phyloP scores from a whole-genome alignment of 2,329 filamentous ascomycete species.

The Aspergillus ochraceus region DNA sequence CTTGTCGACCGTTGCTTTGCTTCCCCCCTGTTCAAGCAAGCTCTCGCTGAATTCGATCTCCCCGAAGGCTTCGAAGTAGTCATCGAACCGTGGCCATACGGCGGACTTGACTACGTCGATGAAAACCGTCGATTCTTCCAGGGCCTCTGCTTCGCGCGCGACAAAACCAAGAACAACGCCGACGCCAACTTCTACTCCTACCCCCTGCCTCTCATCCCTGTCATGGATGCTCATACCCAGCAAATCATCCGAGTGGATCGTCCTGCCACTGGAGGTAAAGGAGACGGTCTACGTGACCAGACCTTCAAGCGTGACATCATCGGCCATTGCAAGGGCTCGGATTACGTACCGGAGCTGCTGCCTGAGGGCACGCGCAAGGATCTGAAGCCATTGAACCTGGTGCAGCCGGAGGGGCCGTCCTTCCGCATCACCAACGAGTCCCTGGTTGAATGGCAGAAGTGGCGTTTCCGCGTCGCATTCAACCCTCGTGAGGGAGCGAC shows the following conservation, averaged over 20 bases:
- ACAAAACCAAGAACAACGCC: constrained; percentile 42
- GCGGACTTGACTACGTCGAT: constrained; percentile 50
- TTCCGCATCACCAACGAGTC: constrained; percentile 51
- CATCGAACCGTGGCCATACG: constrained; percentile 59
- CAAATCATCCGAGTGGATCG: constrained; percentile 59
- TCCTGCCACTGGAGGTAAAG: constrained; percentile 53
- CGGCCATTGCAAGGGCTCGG: constrained; percentile 52
- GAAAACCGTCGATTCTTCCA: constrained; percentile 55
- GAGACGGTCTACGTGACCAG: constrained; percentile 49
- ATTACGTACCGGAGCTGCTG: constrained; percentile 55
- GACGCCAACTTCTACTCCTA: constrained; percentile 65
- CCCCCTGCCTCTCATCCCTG: constrained; percentile 52
- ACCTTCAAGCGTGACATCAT: constrained; percentile 49
- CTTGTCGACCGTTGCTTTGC: constrained; percentile 52
- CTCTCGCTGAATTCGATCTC: constrained; percentile 52
- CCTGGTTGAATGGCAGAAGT: constrained; percentile 63
- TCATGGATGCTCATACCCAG: constrained; percentile 59
- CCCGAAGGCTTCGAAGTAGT: constrained; percentile 58
- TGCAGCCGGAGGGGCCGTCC: constrained; percentile 68
- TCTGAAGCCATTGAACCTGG: constrained; percentile 69
- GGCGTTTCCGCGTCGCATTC: constrained; percentile 64
- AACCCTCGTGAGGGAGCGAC: constrained; percentile 66
- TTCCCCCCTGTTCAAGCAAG: constrained; percentile 55
- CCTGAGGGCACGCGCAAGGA: constrained; percentile 47
- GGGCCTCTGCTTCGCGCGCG: constrained; percentile 52